Evolutionary conservation across 306 rosid genomes (phyloP), one percentile per base, ranked within the genome.

Genomic region (Acacia confusa): DNA sequence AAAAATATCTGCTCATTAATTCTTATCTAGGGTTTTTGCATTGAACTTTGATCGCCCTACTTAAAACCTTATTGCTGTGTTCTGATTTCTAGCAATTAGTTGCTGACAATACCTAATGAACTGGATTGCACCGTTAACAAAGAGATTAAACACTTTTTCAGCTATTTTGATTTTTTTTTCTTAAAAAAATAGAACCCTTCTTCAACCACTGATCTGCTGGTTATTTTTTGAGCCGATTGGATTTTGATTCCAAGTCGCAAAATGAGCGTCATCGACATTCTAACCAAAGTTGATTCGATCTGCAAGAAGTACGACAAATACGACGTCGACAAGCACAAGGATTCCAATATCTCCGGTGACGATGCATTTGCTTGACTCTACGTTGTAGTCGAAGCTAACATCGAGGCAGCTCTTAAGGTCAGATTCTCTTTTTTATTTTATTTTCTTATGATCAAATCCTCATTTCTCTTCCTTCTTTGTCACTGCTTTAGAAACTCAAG

Each of bases 321-420:
- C 84, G 99, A 96, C 74, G 80, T 93, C 84, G 95, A 96, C 3
- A 93, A 88, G 91, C 91, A 89, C 70, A 88, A 87, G 67, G 96
- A 91, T 60, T 75, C 91, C 82, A 96, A 96, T 76, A 57, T 96
- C 90, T 75, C 98, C 73, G 99, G 99, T 77, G 98, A 86, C 55
- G 99, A 96, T 80, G 97, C 99, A 79, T 96, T 96, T 16, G 97
- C 94, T 76, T 88, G 97, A 25, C 99, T 93, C 85, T 96, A 91
- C 83, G 86, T 92, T 80, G 38, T 76, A 38, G 94, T 96, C 11
- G 92, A 93, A 24, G 70, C 94, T 40, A 98, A 93, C 84, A 91
- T 96, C 82, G 97, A 92, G 60, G 84, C 97, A 38, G 78, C 89
- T 57, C 85, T 84, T 64, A 20, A 53, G 78, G 66, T 74, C 78